Conservation (phyloP, 2,329 filamentous ascomycete species). For the Penicillium occitanis region DNA sequence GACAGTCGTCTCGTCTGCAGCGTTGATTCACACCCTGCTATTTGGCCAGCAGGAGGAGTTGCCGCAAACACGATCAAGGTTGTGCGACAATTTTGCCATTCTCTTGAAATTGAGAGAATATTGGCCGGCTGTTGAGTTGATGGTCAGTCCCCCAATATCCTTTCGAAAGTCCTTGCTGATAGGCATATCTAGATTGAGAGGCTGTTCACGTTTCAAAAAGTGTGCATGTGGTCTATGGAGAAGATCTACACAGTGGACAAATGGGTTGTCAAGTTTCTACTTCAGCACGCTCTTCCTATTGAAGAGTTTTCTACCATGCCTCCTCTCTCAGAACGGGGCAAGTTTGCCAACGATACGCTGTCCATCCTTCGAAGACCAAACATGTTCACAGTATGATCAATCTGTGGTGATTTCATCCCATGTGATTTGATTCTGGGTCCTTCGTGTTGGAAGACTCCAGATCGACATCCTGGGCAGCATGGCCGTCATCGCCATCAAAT, state of each 20-base stretch:
- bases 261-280: constrained; percentile 27
- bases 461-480: neutral
- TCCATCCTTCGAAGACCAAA: constrained; percentile 23
- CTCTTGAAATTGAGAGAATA: constrained; percentile 22
- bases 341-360: constrained; percentile 24
- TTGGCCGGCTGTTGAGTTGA: constrained; percentile 22
- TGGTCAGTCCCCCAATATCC: neutral
- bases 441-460: neutral
- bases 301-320: constrained; percentile 21
- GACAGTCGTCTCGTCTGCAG: constrained; percentile 49
- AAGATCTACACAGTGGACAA: constrained; percentile 25
- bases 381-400: neutral
- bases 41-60: constrained; percentile 33
- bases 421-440: neutral
- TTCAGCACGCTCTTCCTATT: constrained; percentile 27
- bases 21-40: constrained; percentile 50
- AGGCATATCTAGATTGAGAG: neutral
- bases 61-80: constrained; percentile 12
- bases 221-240: constrained; percentile 25
- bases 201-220: constrained; percentile 14
- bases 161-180: neutral
- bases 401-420: neutral
- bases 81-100: constrained; percentile 20
- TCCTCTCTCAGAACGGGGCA: constrained; percentile 23
- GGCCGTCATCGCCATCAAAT: constrained; percentile 21